Base-by-base conservation (phyloP, 805 yeast species). In the Candida qinlingensis region DNA sequence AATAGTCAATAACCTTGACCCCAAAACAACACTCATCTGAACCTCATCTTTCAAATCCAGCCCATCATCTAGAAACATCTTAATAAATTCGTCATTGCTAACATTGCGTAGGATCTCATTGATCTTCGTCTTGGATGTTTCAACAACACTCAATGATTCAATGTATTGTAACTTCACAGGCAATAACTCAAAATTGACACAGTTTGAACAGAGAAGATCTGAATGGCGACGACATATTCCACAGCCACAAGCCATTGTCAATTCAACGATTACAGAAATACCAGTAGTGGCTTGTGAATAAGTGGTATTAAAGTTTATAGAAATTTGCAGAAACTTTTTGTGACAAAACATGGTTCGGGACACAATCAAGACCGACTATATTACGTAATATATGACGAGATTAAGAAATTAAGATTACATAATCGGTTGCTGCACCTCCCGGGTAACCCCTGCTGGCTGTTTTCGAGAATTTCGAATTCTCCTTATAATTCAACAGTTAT, bases 1-100 rank as follows among this genome's bases (percentile, higher is more conserved):
- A 4, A 61, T 53, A 6, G 58, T 57, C 39, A 58, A 44, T 29
- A 61, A 42, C 39, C 59, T 60, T 4, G 58, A 51, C 3, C 58
- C 46, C 28, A 61, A 37, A 3, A 62, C 62, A n/a, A 54, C 60
- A 27, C 59, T 41, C 54, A 19, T 41, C 50, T 19, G 46, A 39
- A 28, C 42, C 5, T 35, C 54, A 4, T 30, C 46, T 11, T 39
- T 41, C 13, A 33, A n/a, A 26, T 41, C 47, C 43, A 34, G 12
- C 41, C 8, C 40, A 1, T 19, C 30, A 10, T 45, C 35, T 1
- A 61, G 46, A 44, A 52, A 58, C 9, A 38, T 27, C 27, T 41
- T 42, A 38, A 54, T 53, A 9, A 47, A 11, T 26, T 53, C 40
- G 4, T 55, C 56, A 26, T 53, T 48, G 36, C 50, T 48, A 25